phyloP scores from a whole-genome alignment of 108 stramenopile genomes.

The Mayamaea pseudoterrestris region DNA sequence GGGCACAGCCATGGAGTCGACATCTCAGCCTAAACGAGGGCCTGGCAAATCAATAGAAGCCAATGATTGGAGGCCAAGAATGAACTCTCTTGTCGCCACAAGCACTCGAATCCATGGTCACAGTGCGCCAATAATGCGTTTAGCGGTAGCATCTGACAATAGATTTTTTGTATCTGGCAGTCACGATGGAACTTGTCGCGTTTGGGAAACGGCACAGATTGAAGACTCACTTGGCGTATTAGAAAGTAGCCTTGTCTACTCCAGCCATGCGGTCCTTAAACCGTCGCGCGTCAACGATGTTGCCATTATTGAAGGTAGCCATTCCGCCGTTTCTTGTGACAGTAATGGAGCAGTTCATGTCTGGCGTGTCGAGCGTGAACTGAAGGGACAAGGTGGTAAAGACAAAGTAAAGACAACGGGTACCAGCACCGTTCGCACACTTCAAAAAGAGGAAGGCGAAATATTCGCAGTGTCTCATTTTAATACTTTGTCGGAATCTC shows the following conservation, averaged over 20 bases:
- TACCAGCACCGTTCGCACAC: background rate
- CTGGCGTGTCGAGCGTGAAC: constrained; percentile 79
- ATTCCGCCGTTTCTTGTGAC: constrained; percentile 79
- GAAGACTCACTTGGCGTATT: constrained; percentile 67
- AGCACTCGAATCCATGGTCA: constrained; percentile 56
- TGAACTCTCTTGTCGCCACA: constrained; percentile 66
- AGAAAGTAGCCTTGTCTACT: constrained; percentile 73
- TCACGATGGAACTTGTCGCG: constrained; percentile 82
- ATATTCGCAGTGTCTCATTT: constrained; percentile 85
- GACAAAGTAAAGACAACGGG: background rate
- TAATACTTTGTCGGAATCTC: constrained; percentile 70
- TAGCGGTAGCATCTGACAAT: constrained; percentile 83
- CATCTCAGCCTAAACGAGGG: background rate
- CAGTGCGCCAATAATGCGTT: constrained; percentile 68
- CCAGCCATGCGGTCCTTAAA: constrained; percentile 27
- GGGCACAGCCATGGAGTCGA: constrained; percentile 13
- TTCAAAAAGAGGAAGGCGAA: constrained; percentile 72
- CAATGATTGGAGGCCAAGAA: constrained; percentile 50
- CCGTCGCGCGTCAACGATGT: constrained; percentile 70
- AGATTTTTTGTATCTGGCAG: constrained; percentile 86
- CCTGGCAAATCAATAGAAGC: background rate
- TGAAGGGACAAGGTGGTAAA: constrained; percentile 26
- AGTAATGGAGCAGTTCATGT: constrained; percentile 85
- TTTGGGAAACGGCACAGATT: constrained; percentile 81
- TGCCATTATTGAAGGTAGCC: constrained; percentile 76